Conservation (phyloP, 2,329 filamentous ascomycete species). For the Gnomoniopsis smithogilvyi region DNA sequence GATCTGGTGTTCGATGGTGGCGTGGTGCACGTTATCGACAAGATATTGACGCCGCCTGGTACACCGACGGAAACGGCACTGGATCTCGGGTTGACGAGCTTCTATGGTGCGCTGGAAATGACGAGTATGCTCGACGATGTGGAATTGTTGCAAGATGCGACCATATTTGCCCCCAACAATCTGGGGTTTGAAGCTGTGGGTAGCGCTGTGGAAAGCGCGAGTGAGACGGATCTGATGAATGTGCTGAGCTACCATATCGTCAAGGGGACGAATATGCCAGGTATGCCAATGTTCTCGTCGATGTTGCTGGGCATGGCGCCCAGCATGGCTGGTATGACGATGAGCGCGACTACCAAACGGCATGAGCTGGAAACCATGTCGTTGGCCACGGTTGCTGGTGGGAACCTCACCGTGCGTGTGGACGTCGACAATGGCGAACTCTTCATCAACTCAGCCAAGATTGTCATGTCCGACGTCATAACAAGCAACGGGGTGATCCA, state of each 20-base stretch:
- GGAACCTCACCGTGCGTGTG: conserved; percentile 31
- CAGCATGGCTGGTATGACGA: conserved; percentile 33
- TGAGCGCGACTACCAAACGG: background rate
- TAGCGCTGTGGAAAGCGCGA: conserved; percentile 28
- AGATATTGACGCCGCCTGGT: conserved; percentile 33
- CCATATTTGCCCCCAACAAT: conserved; percentile 29
- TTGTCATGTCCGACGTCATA: conserved; percentile 47
- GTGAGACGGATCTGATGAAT: conserved; percentile 23
- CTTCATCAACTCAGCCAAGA: conserved; percentile 36
- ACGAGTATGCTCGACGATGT: conserved; percentile 21
- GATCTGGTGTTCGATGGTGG: conserved; percentile 32
- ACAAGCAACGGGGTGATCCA: conserved; percentile 50
- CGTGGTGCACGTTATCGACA: conserved; percentile 36
- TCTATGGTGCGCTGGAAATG: conserved; percentile 31
- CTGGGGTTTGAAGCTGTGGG: conserved; percentile 30
- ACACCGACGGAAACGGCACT: conserved; percentile 29
- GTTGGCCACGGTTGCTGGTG: conserved; percentile 26
- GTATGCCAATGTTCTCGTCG: conserved; percentile 78
- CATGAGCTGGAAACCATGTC: conserved; percentile 24
- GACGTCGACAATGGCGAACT: conserved; percentile 28
- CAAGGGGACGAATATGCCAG: conserved; percentile 33
- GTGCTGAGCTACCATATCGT: conserved; percentile 34
- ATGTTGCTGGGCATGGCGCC: conserved; percentile 87
- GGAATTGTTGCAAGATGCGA: conserved; percentile 24
- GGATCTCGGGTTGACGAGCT: conserved; percentile 32